Conservation (phyloP, 2,329 filamentous ascomycete species). For the Paraphoma chrysanthemicola region DNA sequence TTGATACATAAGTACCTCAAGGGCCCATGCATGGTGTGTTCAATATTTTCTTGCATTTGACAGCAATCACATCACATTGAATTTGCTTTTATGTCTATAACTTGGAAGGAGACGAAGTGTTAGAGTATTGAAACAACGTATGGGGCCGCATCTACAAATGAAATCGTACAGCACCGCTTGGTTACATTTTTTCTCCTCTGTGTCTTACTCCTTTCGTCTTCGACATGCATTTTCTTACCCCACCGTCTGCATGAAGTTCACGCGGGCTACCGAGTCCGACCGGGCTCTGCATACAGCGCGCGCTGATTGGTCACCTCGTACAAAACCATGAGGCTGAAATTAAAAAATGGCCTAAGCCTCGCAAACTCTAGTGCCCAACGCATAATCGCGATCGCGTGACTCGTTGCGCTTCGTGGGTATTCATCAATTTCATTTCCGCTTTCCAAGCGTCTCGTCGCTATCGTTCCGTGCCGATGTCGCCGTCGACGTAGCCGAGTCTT, state of each 20-base stretch:
- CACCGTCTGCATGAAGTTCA: not conserved
- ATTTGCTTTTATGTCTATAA: too few relatives aligned
- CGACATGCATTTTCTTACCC: not conserved
- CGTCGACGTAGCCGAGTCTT: conserved; percentile 24
- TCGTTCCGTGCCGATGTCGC: conserved; percentile 8
- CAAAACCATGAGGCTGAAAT: not conserved
- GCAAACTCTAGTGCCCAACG: not conserved
- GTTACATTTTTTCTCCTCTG: not conserved
- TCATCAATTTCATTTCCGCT: conserved; percentile 13
- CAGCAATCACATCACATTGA: too few relatives aligned
- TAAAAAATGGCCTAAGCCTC: not conserved
- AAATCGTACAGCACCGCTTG: not conserved
- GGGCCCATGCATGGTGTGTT: too few relatives aligned
- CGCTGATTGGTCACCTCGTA: not conserved
- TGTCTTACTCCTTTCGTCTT: not conserved
- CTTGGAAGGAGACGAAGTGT: not conserved
- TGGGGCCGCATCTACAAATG: not conserved
- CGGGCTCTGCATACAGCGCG: not conserved
- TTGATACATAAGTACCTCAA: not conserved
- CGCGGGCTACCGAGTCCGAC: conserved; percentile 1
- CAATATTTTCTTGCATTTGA: too few relatives aligned
- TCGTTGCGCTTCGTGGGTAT: not conserved
- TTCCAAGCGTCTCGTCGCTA: conserved; percentile 13
- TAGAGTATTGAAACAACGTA: not conserved
- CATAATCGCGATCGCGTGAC: not conserved